Evolutionary conservation across 139 green algal genomes (phyloP).

Genomic region (Tetraselmis striata): DNA sequence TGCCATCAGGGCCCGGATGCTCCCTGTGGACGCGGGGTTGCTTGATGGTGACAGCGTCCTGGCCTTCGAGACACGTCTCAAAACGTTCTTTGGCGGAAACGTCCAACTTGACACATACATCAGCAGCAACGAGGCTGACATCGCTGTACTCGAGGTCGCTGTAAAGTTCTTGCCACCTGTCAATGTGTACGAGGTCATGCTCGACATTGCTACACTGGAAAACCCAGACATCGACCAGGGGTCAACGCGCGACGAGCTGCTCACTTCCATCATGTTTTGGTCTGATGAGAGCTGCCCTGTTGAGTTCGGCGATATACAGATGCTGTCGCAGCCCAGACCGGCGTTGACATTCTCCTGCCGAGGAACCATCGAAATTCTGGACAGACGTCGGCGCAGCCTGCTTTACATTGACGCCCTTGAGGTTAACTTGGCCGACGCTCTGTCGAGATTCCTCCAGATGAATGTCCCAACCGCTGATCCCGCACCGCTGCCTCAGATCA

Average conservation of each 20-base stretch:
- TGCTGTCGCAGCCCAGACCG: neutral
- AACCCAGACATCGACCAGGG: neutral
- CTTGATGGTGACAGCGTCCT: no score
- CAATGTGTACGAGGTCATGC: neutral
- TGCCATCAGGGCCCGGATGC: no score
- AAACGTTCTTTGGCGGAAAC: no score
- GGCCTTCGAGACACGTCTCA: no score
- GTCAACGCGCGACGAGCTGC: no score
- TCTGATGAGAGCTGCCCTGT: neutral
- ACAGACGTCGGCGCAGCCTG: neutral
- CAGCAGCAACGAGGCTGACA: neutral
- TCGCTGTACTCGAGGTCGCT: neutral
- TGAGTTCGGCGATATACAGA: neutral
- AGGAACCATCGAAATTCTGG: neutral
- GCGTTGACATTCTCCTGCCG: neutral
- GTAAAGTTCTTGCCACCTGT: neutral
- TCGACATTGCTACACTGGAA: neutral
- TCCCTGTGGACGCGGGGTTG: neutral
- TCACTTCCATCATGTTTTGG: no score
- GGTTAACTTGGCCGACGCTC: neutral
- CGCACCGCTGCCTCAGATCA: neutral
- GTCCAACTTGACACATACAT: no score
- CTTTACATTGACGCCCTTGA: neutral
- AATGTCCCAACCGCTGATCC: neutral
- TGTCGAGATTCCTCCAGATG: neutral